Evolutionary conservation across 768 basidiomycete genomes (phyloP).

Genomic region (Solioccasus polychromus): DNA sequence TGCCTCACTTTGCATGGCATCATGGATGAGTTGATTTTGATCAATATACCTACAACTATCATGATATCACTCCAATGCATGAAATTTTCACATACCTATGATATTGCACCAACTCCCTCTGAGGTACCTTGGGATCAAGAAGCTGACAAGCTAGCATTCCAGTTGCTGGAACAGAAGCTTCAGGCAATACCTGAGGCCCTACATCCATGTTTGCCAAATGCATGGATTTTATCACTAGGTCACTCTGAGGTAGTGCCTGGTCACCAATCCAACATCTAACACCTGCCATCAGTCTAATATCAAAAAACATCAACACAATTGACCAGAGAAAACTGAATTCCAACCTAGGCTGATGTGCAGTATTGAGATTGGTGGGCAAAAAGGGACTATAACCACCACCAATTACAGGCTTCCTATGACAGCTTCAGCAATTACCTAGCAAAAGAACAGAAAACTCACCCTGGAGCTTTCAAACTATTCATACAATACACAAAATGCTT

Average conservation of each 20-base stretch:
- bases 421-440: not conserved
- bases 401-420: slow-evolving; percentile 60
- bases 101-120: slow-evolving; percentile 68
- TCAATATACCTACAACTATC: slow-evolving; percentile 58
- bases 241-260: slow-evolving; percentile 39
- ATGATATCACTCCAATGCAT: not conserved
- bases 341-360: slow-evolving; percentile 39
- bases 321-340: slow-evolving; percentile 22
- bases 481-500: slow-evolving; percentile 93
- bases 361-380: slow-evolving; percentile 49
- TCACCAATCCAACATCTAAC: slow-evolving; percentile 76
- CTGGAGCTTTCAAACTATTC: slow-evolving; percentile 82
- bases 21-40: slow-evolving; percentile 64
- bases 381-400: slow-evolving; percentile 77
- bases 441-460: slow-evolving; percentile 41
- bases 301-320: slow-evolving; percentile 1
- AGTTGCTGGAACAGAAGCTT: slow-evolving; percentile 41
- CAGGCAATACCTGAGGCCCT: slow-evolving; percentile 28
- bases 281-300: slow-evolving; percentile 66
- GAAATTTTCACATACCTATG: slow-evolving; percentile 46
- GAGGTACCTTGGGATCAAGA: slow-evolving; percentile 61
- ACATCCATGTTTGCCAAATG: slow-evolving; percentile 26
- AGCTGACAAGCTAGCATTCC: slow-evolving; percentile 55
- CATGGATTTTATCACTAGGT: slow-evolving; percentile 41
- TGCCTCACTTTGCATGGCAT: slow-evolving; percentile 50